Evolutionary conservation across 2,329 filamentous ascomycete species (phyloP).

Genomic region (Beauveria sp.): DNA sequence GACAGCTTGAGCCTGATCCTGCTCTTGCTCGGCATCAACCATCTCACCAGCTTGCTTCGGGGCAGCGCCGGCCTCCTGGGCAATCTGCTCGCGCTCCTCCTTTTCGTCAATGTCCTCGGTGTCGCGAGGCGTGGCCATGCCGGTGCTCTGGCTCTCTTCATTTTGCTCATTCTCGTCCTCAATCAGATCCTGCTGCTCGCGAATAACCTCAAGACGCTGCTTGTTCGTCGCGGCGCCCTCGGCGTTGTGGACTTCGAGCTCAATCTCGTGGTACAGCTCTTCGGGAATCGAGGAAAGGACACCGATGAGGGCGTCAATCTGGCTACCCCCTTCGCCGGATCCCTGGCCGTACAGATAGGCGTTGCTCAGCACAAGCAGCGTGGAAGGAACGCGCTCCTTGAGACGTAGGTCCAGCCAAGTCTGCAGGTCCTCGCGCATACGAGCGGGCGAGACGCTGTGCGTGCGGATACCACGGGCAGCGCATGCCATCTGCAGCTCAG

Average conservation of each 20-base stretch:
- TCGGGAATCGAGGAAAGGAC: conserved; percentile 93
- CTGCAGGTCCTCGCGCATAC: conserved; percentile 81
- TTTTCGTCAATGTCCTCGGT: conserved; percentile 92
- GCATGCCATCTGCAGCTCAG: conserved; percentile 86
- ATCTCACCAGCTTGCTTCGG: conserved; percentile 46
- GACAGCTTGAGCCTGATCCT: background rate
- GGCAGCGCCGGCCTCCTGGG: conserved; percentile 39
- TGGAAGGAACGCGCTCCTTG: conserved; percentile 91
- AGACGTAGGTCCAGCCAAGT: conserved; percentile 92
- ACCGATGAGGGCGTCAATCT: conserved; percentile 87
- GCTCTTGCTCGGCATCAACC: conserved; percentile 38
- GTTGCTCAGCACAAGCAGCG: conserved; percentile 89
- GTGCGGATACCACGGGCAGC: conserved; percentile 88
- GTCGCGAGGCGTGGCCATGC: conserved; percentile 71
- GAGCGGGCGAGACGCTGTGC: conserved; percentile 80
- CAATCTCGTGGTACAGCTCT: conserved; percentile 98
- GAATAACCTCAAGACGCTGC: conserved; percentile 94
- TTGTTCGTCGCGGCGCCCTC: conserved; percentile 98
- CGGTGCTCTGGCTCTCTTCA: conserved; percentile 67
- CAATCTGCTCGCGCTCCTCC: conserved; percentile 58
- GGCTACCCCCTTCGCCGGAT: conserved; percentile 78
- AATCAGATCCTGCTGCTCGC: conserved; percentile 97
- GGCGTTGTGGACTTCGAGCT: conserved; percentile 93
- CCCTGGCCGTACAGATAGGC: conserved; percentile 94
- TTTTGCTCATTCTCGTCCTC: conserved; percentile 94